phyloP scores from a whole-genome alignment of 495 filamentous ascomycete genomes.

The Lasiosphaeria miniovina region DNA sequence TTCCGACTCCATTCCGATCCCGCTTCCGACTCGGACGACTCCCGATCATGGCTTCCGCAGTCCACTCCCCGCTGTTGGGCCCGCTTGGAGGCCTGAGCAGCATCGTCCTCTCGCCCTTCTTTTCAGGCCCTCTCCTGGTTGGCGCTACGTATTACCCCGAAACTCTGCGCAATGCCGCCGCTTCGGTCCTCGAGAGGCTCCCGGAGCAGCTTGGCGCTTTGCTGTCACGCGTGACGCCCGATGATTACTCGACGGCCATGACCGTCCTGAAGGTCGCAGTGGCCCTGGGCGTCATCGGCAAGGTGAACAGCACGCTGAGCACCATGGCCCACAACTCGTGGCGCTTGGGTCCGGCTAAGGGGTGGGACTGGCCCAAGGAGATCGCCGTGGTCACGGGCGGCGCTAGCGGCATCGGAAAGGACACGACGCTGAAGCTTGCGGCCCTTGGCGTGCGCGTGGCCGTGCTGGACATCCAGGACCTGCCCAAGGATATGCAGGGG shows the following conservation, averaged over 20 bases:
- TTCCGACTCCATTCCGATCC: no score
- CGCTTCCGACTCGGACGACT: no score
- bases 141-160: background rate
- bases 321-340: slow-evolving; percentile 38
- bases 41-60: background rate
- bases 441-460: slow-evolving; percentile 55
- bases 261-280: slow-evolving; percentile 38
- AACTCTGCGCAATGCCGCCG: background rate
- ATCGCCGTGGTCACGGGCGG: slow-evolving; percentile 67
- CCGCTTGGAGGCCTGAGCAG: background rate
- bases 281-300: slow-evolving; percentile 38
- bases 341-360: slow-evolving; percentile 19
- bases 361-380: slow-evolving; percentile 58
- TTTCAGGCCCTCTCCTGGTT: background rate
- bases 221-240: no score
- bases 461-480: slow-evolving; percentile 60
- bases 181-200: background rate
- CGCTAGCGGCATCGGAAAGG: slow-evolving; percentile 60
- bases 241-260: background rate
- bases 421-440: slow-evolving; percentile 55
- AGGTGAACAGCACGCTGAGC: slow-evolving; percentile 46
- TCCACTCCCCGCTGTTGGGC: background rate
- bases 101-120: background rate
- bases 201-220: no score
- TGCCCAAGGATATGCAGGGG: slow-evolving; percentile 38